Evolutionary conservation across 805 yeast species (phyloP).

Genomic region (Kodamaea laetipori): DNA sequence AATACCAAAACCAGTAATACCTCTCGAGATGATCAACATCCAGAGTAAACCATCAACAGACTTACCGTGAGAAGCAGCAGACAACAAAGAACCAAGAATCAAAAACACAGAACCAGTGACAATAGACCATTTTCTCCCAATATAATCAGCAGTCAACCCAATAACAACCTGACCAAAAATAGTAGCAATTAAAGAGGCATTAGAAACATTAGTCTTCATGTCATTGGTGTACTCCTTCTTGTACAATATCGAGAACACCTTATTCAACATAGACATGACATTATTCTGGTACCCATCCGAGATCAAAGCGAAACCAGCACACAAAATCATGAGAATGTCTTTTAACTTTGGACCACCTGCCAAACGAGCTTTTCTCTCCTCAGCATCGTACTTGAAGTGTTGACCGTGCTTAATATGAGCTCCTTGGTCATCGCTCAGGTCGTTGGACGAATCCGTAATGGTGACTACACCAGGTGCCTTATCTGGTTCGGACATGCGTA

Average conservation of each 20-base stretch:
- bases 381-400: slow-evolving; percentile 35
- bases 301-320: slow-evolving; percentile 75
- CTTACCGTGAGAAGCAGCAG: slow-evolving; percentile 70
- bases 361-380: slow-evolving; percentile 32
- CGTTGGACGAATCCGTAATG: slow-evolving; percentile 1
- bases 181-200: slow-evolving; percentile 68
- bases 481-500: neutral
- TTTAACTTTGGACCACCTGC: slow-evolving; percentile 25
- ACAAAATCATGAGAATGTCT: slow-evolving; percentile 50
- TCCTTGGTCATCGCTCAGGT: slow-evolving; percentile 11
- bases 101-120: slow-evolving; percentile 61
- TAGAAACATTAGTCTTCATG: slow-evolving; percentile 66
- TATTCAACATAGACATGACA: slow-evolving; percentile 69
- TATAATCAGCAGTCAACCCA: slow-evolving; percentile 64
- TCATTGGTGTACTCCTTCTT: slow-evolving; percentile 46
- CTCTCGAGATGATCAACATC: slow-evolving; percentile 75
- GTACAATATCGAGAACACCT: slow-evolving; percentile 51
- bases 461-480: slow-evolving; percentile 8
- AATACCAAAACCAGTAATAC: slow-evolving; percentile 75
- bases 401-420: slow-evolving; percentile 5
- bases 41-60: slow-evolving; percentile 66
- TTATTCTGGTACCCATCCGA: slow-evolving; percentile 80
- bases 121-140: slow-evolving; percentile 74
- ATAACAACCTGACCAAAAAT: slow-evolving; percentile 68
- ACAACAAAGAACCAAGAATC: slow-evolving; percentile 63